These are phyloP conservation scores for Chenopodium berlandieri DNA, from an alignment of 148 eudicot genomes.

Conservation along the genomic window DNA sequence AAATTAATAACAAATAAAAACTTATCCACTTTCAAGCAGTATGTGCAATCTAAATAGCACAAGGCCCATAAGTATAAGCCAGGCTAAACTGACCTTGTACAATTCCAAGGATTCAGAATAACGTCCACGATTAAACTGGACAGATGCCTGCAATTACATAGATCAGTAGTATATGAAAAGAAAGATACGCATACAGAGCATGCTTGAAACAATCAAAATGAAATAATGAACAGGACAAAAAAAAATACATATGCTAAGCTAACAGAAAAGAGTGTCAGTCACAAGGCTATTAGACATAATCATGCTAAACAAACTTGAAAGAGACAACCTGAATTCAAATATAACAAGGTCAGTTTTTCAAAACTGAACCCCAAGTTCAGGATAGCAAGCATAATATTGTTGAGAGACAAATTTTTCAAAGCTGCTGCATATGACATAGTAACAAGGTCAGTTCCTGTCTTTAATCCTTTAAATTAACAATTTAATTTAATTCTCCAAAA, in stretches of 20 bases:
- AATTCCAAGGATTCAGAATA: conserved; percentile 81
- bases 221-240: not conserved
- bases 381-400: not conserved
- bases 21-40: conserved; percentile 4
- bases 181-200: not conserved
- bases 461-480: too few relatives aligned
- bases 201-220: not conserved
- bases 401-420: not conserved
- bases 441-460: not conserved
- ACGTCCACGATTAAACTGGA: conserved; percentile 83
- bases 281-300: not conserved
- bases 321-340: not conserved
- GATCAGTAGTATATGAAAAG: conserved; percentile 1
- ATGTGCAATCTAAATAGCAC: conserved; percentile 6
- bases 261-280: not conserved
- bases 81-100: conserved; percentile 67
- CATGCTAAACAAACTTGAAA: not conserved
- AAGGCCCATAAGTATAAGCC: not conserved
- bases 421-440: not conserved
- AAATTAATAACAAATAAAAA: conserved; percentile 10
- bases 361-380: not conserved
- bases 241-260: not conserved
- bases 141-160: conserved; percentile 72
- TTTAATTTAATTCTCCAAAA: not conserved
- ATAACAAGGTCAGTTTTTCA: not conserved